These are phyloP conservation scores for Morella rubra DNA, from an alignment of 306 rosid species.

Conservation along the genomic window DNA sequence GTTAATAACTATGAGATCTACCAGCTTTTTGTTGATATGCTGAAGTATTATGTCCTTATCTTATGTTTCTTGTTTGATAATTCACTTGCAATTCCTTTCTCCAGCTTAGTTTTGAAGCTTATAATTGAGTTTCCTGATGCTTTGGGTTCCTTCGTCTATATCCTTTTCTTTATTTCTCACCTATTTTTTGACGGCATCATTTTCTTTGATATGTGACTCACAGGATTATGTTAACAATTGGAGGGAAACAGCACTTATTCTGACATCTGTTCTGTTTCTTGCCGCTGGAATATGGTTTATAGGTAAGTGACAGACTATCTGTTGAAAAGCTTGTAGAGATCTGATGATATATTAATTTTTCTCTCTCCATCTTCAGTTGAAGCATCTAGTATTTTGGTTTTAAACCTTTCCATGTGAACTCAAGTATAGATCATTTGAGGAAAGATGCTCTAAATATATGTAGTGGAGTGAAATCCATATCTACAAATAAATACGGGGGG, in stretches of 20 bases:
- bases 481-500: too few relatives aligned
- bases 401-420: not conserved
- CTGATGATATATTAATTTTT: not conserved
- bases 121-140: slow-evolving; percentile 7
- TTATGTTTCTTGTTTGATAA: not conserved
- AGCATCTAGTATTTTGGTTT: not conserved
- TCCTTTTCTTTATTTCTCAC: not conserved
- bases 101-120: not conserved
- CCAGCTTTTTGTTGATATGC: not conserved
- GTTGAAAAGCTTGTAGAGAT: slow-evolving; percentile 16
- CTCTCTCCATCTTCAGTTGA: slow-evolving; percentile 11
- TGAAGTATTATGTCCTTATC: not conserved
- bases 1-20: not conserved
- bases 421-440: not conserved
- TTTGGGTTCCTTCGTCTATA: slow-evolving; percentile 17
- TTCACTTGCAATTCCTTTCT: slow-evolving; percentile 9
- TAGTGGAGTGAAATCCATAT: too few relatives aligned
- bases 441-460: not conserved
- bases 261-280: slow-evolving; percentile 70
- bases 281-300: slow-evolving; percentile 79
- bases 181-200: slow-evolving; percentile 12
- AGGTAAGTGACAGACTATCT: slow-evolving; percentile 45
- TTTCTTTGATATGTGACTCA: slow-evolving; percentile 14
- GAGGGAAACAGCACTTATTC: slow-evolving; percentile 65
- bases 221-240: slow-evolving; percentile 74